Percentiles rank a stretch among this genome's conserved stretches.
These are phyloP conservation scores for Xerocomellus intermedius DNA, from an alignment of 768 basidiomycete genomes.

Conservation along the genomic window DNA sequence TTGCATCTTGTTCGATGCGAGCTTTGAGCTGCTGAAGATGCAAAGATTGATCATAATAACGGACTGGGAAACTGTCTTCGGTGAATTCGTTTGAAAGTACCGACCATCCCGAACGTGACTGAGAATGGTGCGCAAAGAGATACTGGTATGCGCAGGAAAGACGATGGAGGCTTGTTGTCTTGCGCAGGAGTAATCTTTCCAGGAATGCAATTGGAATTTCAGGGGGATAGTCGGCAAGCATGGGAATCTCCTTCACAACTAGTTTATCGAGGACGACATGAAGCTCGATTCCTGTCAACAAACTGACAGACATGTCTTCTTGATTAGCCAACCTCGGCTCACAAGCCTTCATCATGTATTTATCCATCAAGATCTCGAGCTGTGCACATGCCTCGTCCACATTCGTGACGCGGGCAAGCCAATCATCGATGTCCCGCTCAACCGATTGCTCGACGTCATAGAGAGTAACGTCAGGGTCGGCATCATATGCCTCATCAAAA, in stretches of 20 bases:
- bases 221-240: conserved; percentile 32
- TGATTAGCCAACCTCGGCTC: no score
- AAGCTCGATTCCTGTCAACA: conserved; percentile 36
- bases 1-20: conserved; percentile 29
- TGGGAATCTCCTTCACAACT: conserved; percentile 18
- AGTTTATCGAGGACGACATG: conserved; percentile 34
- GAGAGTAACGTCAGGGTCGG: conserved; percentile 21
- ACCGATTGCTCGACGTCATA: conserved; percentile 39
- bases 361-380: conserved; percentile 16
- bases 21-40: conserved; percentile 25
- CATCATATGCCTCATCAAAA: conserved; percentile 1
- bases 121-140: conserved; percentile 28
- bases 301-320: conserved; percentile 39
- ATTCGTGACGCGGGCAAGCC: conserved; percentile 23
- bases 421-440: conserved; percentile 30
- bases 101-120: conserved; percentile 20
- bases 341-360: conserved; percentile 25
- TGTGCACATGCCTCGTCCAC: conserved; percentile 7
- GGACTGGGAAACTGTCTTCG: conserved; percentile 30
- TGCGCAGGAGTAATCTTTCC: conserved; percentile 27
- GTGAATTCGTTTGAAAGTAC: conserved; percentile 30
- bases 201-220: conserved; percentile 22
- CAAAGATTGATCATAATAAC: conserved; percentile 31
- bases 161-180: conserved; percentile 27
- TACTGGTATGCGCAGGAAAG: conserved; percentile 29